Conservation (phyloP, 2,329 filamentous ascomycete genomes). For the Pseudonectria foliicola region DNA sequence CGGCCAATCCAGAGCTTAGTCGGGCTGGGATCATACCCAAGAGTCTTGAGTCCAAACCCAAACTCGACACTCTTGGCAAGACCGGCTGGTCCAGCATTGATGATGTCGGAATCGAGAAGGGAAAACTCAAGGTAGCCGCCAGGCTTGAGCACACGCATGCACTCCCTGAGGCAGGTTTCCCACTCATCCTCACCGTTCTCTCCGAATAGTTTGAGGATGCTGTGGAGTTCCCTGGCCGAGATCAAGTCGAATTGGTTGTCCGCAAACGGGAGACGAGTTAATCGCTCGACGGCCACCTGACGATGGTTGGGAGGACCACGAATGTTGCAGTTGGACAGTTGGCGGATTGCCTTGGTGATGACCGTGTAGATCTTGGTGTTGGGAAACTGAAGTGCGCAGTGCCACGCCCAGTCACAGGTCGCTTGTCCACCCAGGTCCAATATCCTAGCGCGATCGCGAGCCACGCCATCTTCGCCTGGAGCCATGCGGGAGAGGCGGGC, state of each 20-base stretch:
- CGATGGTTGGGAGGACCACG: constrained; percentile 83
- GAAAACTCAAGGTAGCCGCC: constrained; percentile 89
- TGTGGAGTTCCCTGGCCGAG: constrained; percentile 80
- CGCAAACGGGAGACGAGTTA: constrained; percentile 79
- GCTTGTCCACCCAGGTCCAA: constrained; percentile 82
- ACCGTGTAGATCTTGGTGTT: constrained; percentile 84
- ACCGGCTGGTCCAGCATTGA: constrained; percentile 72
- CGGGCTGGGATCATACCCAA: constrained; percentile 81
- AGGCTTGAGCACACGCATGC: constrained; percentile 84
- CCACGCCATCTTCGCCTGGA: constrained; percentile 34
- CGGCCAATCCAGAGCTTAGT: constrained; percentile 75
- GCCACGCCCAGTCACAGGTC: constrained; percentile 93
- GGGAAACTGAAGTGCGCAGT: constrained; percentile 78
- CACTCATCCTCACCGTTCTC: constrained; percentile 75
- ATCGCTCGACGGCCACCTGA: constrained; percentile 66
- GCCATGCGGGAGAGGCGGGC: constrained; percentile 46
- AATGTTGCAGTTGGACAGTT: constrained; percentile 66
- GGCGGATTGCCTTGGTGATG: constrained; percentile 63
- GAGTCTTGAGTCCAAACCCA: constrained; percentile 77
- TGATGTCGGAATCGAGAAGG: constrained; percentile 82
- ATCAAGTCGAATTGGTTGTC: constrained; percentile 85
- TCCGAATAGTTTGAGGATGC: constrained; percentile 66
- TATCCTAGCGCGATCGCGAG: constrained; percentile 55
- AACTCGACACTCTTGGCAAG: constrained; percentile 87
- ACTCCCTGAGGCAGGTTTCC: constrained; percentile 77